These are phyloP conservation scores for Juglanconis sp. DNA, from an alignment of 2,329 filamentous ascomycete genomes.

Conservation along the genomic window DNA sequence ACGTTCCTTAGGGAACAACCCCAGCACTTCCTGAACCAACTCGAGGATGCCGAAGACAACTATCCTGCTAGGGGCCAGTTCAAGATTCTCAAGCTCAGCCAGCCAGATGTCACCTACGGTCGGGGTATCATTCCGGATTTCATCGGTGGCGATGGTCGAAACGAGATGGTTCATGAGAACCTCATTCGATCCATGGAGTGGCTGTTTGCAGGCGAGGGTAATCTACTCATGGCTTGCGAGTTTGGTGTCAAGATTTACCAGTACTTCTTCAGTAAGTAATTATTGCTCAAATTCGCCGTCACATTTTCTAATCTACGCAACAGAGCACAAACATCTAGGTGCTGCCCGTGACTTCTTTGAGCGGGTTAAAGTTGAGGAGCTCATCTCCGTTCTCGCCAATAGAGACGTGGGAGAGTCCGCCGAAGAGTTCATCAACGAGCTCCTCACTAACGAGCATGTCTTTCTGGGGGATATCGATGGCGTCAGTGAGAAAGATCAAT, in stretches of 20 bases:
- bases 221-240: constrained; percentile 31
- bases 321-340: constrained; percentile 49
- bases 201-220: constrained; percentile 68
- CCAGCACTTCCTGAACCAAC: constrained; percentile 46
- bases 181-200: constrained; percentile 82
- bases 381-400: constrained; percentile 41
- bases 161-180: constrained; percentile 37
- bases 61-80: constrained; percentile 45
- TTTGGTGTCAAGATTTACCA: constrained; percentile 71
- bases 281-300: constrained; percentile 1
- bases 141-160: constrained; percentile 57
- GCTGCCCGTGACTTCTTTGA: constrained; percentile 53
- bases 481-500: constrained; percentile 29
- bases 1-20: constrained; percentile 71
- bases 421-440: constrained; percentile 39
- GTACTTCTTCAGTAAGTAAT: constrained; percentile 74
- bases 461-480: constrained; percentile 20
- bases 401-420: constrained; percentile 37
- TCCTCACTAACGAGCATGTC: constrained; percentile 26
- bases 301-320: constrained; percentile 21
- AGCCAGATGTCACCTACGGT: constrained; percentile 55
- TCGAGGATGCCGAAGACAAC: constrained; percentile 33
- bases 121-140: constrained; percentile 69
- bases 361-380: constrained; percentile 46
- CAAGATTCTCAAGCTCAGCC: constrained; percentile 45